These are phyloP conservation scores for Colletotrichum nymphaeae DNA, from an alignment of 2,329 filamentous ascomycete species.

Conservation along the genomic window DNA sequence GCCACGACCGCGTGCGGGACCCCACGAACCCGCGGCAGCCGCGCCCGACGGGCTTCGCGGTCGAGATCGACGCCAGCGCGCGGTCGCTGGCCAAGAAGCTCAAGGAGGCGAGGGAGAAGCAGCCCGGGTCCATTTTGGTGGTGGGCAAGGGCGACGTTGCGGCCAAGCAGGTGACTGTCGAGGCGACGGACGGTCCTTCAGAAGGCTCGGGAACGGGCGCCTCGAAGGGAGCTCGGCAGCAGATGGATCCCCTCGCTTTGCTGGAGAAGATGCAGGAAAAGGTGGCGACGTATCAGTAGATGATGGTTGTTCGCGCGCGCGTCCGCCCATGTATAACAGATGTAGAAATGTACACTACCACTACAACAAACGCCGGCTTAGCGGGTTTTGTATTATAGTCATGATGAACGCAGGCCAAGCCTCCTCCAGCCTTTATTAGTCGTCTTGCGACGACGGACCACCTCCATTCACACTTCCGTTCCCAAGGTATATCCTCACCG, in stretches of 20 bases:
- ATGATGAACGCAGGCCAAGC: constrained; percentile 5
- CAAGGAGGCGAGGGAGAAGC: constrained; percentile 75
- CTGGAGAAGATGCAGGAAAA: constrained; percentile 57
- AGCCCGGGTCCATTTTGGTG: constrained; percentile 80
- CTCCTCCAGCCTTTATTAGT: not conserved
- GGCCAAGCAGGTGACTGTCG: constrained; percentile 63
- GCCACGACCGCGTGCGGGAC: constrained; percentile 51
- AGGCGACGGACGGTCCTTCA: constrained; percentile 37
- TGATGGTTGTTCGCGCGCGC: not conserved
- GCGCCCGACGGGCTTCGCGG: constrained; percentile 70
- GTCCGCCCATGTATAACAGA: constrained; percentile 11
- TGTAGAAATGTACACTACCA: constrained; percentile 25
- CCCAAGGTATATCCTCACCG: constrained; percentile 1
- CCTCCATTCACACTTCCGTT: not conserved
- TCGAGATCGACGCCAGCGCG: constrained; percentile 76
- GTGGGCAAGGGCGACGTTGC: constrained; percentile 74
- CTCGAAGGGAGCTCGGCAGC: constrained; percentile 44
- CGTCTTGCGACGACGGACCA: not conserved
- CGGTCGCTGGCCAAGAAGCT: constrained; percentile 76
- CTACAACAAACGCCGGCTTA: not conserved
- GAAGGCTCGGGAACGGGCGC: constrained; percentile 41
- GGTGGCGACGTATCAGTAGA: constrained; percentile 60
- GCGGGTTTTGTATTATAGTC: not conserved
- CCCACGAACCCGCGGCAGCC: constrained; percentile 42
- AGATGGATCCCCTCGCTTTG: constrained; percentile 58